Base-by-base conservation (phyloP, 1,284 basidiomycete genomes). In the Coriolopsis trogii region DNA sequence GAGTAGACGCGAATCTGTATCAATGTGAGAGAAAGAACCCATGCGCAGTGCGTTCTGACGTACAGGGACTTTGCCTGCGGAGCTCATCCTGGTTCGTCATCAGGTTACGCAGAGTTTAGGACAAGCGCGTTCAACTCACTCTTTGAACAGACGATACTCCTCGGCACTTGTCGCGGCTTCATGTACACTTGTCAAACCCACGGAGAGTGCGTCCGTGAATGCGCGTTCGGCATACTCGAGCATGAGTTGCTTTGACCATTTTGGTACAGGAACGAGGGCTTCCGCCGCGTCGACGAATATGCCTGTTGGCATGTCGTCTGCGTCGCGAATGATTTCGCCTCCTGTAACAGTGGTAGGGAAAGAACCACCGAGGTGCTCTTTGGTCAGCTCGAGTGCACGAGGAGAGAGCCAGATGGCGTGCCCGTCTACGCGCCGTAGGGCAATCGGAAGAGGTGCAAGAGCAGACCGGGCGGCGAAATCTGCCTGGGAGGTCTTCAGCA, bases 391-490 rank as follows among this genome's bases (percentile, higher is more conserved):
- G 3, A 95, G 70, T 0, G 91, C 82, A 1, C 79, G 73, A 25
- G 78, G 73, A 7, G 90, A 93, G 4, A 95, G 86, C 94, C 94
- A 97, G 15, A 81, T 71, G 0, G 92, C 93, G 65, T 97, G 94
- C 0, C 79, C 84, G 63, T 97, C 94, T 2, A 95, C 80, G 20
- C 93, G 81, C 24, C 72, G 72, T 6, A 96, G 77, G 3, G 81
- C 78, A 48, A 95, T 91, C 0, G 80, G 82, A 0, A 88, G 77
- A 0, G 79, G 84, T 16, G 72, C 71, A 1, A 95, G 79, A 0
- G 87, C 56, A 0, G 84, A 72, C 30, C 93, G 89, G 3, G 78
- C 79, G 1, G 84, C 78, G 72, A 86, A 73, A 71, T 59, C 79
- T 53, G 26, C 73, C 81, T 62, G 70, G 55, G 26, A 18, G 87